Evolutionary conservation across 2,329 filamentous ascomycete species (phyloP).

Genomic region (Orbilia quercus): DNA sequence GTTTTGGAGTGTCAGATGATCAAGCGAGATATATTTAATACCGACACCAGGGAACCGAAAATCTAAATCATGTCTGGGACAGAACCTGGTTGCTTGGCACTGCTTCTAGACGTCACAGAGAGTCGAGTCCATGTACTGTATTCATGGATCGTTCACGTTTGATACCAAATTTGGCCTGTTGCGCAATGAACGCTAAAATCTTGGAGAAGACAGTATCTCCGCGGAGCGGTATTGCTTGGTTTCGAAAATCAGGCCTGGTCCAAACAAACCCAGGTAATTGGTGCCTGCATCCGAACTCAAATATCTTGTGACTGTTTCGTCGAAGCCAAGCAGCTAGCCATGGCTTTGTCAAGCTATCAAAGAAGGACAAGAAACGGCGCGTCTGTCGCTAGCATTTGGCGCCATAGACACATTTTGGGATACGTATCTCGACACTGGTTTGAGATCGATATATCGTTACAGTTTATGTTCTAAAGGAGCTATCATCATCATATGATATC

Average conservation of each 20-base stretch:
- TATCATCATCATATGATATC: too few relatives aligned
- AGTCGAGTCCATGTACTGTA: not conserved
- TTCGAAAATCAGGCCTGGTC: not conserved
- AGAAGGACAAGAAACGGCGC: not conserved
- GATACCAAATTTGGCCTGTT: not conserved
- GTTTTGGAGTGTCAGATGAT: too few relatives aligned
- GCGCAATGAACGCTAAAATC: constrained; percentile 9
- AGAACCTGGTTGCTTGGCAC: too few relatives aligned
- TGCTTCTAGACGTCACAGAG: not conserved
- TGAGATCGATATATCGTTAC: too few relatives aligned
- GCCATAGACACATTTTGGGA: not conserved
- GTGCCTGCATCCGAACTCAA: constrained; percentile 13
- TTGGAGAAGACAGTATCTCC: constrained; percentile 2
- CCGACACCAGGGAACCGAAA: too few relatives aligned
- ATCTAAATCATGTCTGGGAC: too few relatives aligned
- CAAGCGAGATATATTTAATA: too few relatives aligned
- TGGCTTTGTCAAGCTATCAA: not conserved
- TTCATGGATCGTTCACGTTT: not conserved
- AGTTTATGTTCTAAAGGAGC: too few relatives aligned
- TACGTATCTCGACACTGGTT: too few relatives aligned
- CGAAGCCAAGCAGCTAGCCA: not conserved
- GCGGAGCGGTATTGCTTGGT: constrained; percentile 16
- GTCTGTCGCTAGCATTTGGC: constrained; percentile 2
- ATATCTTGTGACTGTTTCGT: constrained; percentile 1
- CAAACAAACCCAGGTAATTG: not conserved